phyloP scores from a whole-genome alignment of 768 basidiomycete species.

The Pulveroboletus sp. region DNA sequence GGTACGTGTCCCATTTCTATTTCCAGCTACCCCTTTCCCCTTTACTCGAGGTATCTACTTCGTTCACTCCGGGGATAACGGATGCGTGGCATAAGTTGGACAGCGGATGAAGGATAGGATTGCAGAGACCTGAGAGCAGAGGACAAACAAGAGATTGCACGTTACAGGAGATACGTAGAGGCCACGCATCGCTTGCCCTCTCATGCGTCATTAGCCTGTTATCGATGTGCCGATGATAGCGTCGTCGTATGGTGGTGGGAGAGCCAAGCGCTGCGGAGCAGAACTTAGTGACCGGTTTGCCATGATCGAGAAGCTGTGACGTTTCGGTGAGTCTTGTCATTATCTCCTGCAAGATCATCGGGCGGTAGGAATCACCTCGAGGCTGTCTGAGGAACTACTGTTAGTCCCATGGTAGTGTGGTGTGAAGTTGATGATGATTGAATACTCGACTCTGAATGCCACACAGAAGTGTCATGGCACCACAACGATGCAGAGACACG shows the following conservation, averaged over 20 bases:
- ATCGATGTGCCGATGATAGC: background rate
- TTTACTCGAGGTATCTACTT: background rate
- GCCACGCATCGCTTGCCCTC: background rate
- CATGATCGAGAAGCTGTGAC: background rate
- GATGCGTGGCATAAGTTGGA: background rate
- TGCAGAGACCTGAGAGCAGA: background rate
- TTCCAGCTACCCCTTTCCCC: constrained; percentile 1
- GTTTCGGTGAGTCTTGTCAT: background rate
- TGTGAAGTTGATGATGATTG: background rate
- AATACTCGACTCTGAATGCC: background rate
- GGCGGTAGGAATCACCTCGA: background rate
- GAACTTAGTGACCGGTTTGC: background rate
- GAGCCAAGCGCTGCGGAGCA: background rate
- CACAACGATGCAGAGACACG: constrained; percentile 1
- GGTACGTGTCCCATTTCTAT: constrained; percentile 7
- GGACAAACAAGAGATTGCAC: background rate
- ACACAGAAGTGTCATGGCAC: background rate
- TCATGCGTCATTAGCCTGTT: background rate
- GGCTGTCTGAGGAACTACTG: background rate
- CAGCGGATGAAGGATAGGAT: background rate
- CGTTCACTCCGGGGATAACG: constrained; percentile 6
- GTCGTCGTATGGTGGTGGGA: too few species aligned
- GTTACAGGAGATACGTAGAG: background rate
- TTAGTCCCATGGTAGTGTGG: background rate
- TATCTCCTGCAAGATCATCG: background rate